These are phyloP conservation scores for Paralagenidium karlingii DNA, from an alignment of 352 stramenopile genomes.

Conservation along the genomic window DNA sequence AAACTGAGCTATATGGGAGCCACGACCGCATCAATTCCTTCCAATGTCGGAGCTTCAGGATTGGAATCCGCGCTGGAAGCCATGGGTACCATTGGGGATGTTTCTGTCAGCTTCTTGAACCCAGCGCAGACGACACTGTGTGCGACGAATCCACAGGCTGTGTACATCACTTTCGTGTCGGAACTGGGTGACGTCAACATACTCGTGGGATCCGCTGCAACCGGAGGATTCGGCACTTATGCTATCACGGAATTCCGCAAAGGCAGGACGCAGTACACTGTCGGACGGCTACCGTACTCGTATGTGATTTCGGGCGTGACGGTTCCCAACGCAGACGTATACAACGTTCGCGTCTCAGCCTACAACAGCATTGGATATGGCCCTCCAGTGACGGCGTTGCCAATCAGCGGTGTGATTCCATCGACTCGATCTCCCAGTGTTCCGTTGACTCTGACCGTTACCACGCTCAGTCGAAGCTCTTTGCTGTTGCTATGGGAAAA, in stretches of 20 bases:
- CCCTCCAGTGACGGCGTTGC: conserved; percentile 29
- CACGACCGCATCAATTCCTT: conserved; percentile 24
- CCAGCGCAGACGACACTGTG: conserved; percentile 32
- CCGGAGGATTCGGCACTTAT: conserved; percentile 1
- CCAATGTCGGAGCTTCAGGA: conserved; percentile 17
- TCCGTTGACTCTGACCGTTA: conserved; percentile 74
- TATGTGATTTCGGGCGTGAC: conserved; percentile 73
- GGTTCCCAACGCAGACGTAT: conserved; percentile 50
- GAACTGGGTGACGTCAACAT: conserved; percentile 30
- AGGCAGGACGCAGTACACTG: conserved; percentile 28
- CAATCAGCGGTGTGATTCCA: conserved; percentile 16
- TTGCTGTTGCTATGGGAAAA: conserved; percentile 62
- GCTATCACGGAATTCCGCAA: conserved; percentile 29
- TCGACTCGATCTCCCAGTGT: conserved; percentile 29
- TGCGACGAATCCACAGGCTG: conserved; percentile 8
- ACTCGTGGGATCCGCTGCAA: conserved; percentile 6
- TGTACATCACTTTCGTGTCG: conserved; percentile 49
- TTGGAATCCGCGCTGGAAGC: conserved; percentile 42
- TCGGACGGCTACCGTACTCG: conserved; percentile 72
- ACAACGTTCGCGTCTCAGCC: conserved; percentile 85
- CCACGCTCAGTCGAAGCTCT: conserved; percentile 10
- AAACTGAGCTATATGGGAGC: conserved; percentile 40
- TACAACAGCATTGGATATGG: conserved; percentile 93
- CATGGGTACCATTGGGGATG: conserved; percentile 38
- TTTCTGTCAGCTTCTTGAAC: conserved; percentile 26